Evolutionary conservation across 1,139 yeast species (phyloP).

Genomic region (Hyphopichia burtonii): DNA sequence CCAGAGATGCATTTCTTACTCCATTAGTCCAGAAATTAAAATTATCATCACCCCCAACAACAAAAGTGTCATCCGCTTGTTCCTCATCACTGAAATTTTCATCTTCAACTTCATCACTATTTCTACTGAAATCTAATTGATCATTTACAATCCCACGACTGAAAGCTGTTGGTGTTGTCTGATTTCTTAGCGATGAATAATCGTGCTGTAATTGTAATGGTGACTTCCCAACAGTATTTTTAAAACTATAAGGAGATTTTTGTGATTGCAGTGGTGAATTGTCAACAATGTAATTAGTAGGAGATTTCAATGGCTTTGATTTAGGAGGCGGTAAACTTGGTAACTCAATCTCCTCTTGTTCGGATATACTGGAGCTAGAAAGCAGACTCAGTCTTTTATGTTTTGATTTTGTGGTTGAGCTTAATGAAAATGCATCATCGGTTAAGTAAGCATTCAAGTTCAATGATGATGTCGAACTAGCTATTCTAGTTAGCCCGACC

Average conservation of each 20-base stretch:
- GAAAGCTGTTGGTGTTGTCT: neutral
- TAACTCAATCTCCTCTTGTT: conserved; percentile 1
- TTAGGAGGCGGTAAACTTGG: neutral
- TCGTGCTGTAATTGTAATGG: neutral
- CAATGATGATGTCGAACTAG: conserved; percentile 44
- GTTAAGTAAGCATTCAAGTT: conserved; percentile 47
- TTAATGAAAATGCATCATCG: conserved; percentile 25
- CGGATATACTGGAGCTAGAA: conserved; percentile 11
- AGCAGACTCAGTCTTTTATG: conserved; percentile 6
- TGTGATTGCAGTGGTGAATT: neutral
- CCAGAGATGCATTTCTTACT: too few species aligned
- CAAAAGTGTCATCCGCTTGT: conserved; percentile 1
- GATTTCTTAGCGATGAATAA: neutral
- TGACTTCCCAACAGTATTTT: neutral
- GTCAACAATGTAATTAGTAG: neutral
- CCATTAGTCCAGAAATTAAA: neutral
- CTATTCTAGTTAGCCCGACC: conserved; percentile 30
- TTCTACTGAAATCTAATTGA: neutral
- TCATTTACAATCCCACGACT: neutral
- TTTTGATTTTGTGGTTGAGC: conserved; percentile 6
- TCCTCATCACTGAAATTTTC: neutral
- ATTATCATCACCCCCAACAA: neutral
- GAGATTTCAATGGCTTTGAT: neutral
- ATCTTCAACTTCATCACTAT: neutral
- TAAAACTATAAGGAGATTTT: neutral